Evolutionary conservation across 805 yeast species (phyloP), one percentile per base, ranked within the genome.

Genomic region (Sugiyamaella floridensis): DNA sequence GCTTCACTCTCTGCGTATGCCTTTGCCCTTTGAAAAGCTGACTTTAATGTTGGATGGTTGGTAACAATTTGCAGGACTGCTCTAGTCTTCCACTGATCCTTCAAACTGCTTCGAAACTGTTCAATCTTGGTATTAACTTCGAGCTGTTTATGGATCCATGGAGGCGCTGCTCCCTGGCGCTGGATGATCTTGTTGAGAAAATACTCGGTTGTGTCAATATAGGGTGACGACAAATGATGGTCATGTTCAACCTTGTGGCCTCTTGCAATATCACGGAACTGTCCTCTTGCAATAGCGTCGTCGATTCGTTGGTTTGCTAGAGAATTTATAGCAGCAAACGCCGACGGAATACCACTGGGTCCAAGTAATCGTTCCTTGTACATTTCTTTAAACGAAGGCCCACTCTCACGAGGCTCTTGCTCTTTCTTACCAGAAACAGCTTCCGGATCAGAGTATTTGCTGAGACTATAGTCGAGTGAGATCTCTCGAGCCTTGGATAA

Each of bases 111-210:
- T 49, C 89, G 67, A 50, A 86, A 80, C 0, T 61, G 61, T 2
- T 60, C 63, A 8, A 85, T 73, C 40, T 77, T 78, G 1, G 60
- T 55, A 43, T 77, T 75, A 3, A 84, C 79, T 1, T 79, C 74
- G 16, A 78, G 73, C 65, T 86, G 93, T 51, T 79, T 82, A 60
- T 88, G 95, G 40, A 89, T 83, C 97, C 97, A 89, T 0, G 95
- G 95, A 0, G 96, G 96, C 10, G 82, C 71, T 0, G 87, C 82
- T 47, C 87, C 89, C 66, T 89, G 96, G 43, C 79, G 77, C 50
- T 67, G 61, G 50, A 89, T 68, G 45, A 89, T 83, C 56, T 86
- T 81, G 67, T 89, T 89, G 70, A 89, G 67, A 64, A 88, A 87
- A 65, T 82, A 87, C 60, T 84, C 95, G 50, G 81, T 86, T 55